Conservation (phyloP, 2,329 filamentous ascomycete species). For the Thielaviopsis ethacetica region DNA sequence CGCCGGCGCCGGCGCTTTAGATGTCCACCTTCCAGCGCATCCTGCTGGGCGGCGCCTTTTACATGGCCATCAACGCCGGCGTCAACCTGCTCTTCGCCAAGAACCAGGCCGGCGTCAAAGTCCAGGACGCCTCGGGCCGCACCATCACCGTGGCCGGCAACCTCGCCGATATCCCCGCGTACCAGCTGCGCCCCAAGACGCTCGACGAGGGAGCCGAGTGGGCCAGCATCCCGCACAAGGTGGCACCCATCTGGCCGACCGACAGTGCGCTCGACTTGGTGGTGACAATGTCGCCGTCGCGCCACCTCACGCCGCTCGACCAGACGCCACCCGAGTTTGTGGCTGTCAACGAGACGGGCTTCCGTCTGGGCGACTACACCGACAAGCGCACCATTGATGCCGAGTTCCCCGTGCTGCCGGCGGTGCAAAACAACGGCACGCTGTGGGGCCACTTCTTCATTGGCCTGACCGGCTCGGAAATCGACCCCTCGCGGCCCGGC, state of each 20-base stretch:
- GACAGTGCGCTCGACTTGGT: slow-evolving; percentile 67
- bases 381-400: slow-evolving; percentile 66
- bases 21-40: slow-evolving; percentile 23
- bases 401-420: slow-evolving; percentile 57
- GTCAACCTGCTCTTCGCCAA: slow-evolving; percentile 37
- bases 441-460: slow-evolving; percentile 92
- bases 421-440: slow-evolving; percentile 81
- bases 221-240: slow-evolving; percentile 47
- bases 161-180: slow-evolving; percentile 44
- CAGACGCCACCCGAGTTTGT: slow-evolving; percentile 49
- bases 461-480: slow-evolving; percentile 53
- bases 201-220: slow-evolving; percentile 46
- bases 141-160: slow-evolving; percentile 36
- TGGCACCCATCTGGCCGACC: slow-evolving; percentile 78
- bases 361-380: slow-evolving; percentile 61
- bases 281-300: slow-evolving; percentile 67
- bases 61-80: slow-evolving; percentile 41
- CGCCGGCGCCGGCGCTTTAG: neutral
- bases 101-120: slow-evolving; percentile 29
- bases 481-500: slow-evolving; percentile 56
- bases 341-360: slow-evolving; percentile 65
- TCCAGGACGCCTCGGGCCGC: slow-evolving; percentile 35
- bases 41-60: slow-evolving; percentile 36
- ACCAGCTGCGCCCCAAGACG: slow-evolving; percentile 43
- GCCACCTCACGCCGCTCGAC: slow-evolving; percentile 50